Evolutionary conservation across 2,329 filamentous ascomycete genomes (phyloP), one percentile per base, ranked within the genome.

Genomic region (Alternaria dauci): DNA sequence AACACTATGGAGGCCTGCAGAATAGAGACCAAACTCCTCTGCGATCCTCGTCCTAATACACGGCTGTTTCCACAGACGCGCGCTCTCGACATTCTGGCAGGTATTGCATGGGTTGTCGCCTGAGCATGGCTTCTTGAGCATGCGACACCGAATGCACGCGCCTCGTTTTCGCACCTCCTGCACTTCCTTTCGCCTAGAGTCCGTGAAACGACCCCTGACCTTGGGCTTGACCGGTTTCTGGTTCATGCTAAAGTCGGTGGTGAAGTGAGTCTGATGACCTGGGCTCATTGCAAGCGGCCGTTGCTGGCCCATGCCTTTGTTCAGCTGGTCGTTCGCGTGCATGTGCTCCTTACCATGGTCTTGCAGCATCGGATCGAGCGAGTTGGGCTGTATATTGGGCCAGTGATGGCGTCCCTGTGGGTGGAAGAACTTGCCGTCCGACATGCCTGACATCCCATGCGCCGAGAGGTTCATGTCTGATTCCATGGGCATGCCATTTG

Each of bases 51-150:
- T 86, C 14, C 87, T 81, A 44, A 88, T 82, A 65, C 87, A 89
- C 8, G 82, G 84, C 59, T 85, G 81, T 68, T 87, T 88, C 87
- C 87, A 89, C 20, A 88, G 67, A 41, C 87, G 81, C 36, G 87
- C 86, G 59, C 83, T 86, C 68, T 87, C 85, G n/a, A 89, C 84
- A 61, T 83, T 84, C 52, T 81, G 80, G 64, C 87, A 89, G 9
- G 85, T 87, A 26, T 79, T 84, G 71, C 87, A 89, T 16, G 87
- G 87, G 39, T 81, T 87, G 20, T 85, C 86, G 34, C 85, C 84
- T 8, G 86, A 88, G 67, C 87, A 89, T 46, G 86, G 84, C 68
- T 89, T 89, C 76, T 88, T 89, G 25, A 89, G 77, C 86, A 89
- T 88, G 14, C 86, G 84, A 71, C 87, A 89, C 34, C 87, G 83